Evolutionary conservation across 108 stramenopile genomes (phyloP), one percentile per base, ranked within the genome.

Genomic region (Parietichytrium sp.): DNA sequence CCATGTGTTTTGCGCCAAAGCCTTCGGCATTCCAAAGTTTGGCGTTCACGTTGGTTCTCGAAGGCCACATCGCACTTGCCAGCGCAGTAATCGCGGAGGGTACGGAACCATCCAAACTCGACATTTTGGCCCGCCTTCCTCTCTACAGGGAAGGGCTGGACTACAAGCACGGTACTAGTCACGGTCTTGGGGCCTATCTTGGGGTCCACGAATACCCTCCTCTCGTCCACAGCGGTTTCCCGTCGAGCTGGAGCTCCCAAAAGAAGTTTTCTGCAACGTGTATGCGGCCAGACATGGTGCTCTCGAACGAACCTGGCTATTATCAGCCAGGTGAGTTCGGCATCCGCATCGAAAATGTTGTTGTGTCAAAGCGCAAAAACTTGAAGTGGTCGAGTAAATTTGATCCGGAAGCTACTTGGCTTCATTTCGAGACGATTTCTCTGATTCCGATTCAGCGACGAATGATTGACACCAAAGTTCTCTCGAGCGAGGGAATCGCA

Each of bases 201-300:
- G 97, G 97, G 80, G 98, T 99, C 2, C 98, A 99, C 79, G 98
- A 99, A 79, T 97, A 96, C 13, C 98, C 98, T 15, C 92, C 89
- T 18, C 82, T 82, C 18, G 83, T 87, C 13, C 81, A 82, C 4
- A 84, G 80, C 26, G 38, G 29, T 10, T 23, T 31, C 51, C 81
- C 7, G 29, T 88, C 49, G 77, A 81, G 36, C 94, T 94, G 53
- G 88, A 88, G 78, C 90, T 91, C 15, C 10, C 48, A 16, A 10
- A 8, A 45, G 4, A 7, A 42, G 54, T n/a, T n/a, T n/a, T 86
- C n/a, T 92, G 93, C 82, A 83, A 86, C 61, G 90, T 87, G 86
- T 30, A 61, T 96, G 82, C 91, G 93, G 85, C 87, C 91, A 20
- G 96, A 97, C n/a, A 99, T 99, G 98, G 93, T 95, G 16, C 87